Base-by-base conservation (phyloP, 2,329 filamentous ascomycete genomes). In the Berkeleyomyces rouxiae region DNA sequence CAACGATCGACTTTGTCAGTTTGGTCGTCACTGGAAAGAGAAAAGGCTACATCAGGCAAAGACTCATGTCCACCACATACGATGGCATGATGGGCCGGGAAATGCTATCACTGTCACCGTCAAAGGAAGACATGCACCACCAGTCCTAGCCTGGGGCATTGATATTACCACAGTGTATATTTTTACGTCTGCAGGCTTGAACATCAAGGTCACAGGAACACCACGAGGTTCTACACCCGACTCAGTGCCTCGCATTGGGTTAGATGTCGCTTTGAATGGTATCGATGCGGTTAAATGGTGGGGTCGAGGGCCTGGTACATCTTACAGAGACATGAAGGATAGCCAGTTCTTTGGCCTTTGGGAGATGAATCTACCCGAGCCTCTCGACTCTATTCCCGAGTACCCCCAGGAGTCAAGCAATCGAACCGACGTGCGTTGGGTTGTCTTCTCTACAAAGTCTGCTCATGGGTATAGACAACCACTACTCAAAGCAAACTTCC, bases 331-430 rank as follows among this genome's bases (percentile, higher is more conserved):
- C 72, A 84, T 79, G 73, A 86, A 86, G 70, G 69, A 76, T 10
- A 78, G 80, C 3, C 83, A 87, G 69, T 71, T 72, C 0, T 71
- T 86, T 3, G 84, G 82, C 5, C 79, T 77, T 58, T 83, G 77
- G 72, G 73, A 73, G 2, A 67, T 70, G 9, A 67, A 31, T 36
- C 37, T 16, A 39, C 33, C 31, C n/a, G 67, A 0, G 72, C 83
- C 1, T 77, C 73, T 88, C 0, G 81, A 78, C 70, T 75, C 79
- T 1, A 76, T 80, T 51, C 87, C 86, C 68, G 85, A 88, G 66
- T 83, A 81, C 62, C 85, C 85, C 0, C 85, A 88, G 70, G 85
- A 88, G 64, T 77, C 76, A 40, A 82, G 82, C 0, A 87, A 87
- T 69, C 75, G 82, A 16, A 83, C 80, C 0, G 84, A 87, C 67